These are phyloP conservation scores for Vigna mungo DNA, from an alignment of 306 rosid species.

Conservation along the genomic window DNA sequence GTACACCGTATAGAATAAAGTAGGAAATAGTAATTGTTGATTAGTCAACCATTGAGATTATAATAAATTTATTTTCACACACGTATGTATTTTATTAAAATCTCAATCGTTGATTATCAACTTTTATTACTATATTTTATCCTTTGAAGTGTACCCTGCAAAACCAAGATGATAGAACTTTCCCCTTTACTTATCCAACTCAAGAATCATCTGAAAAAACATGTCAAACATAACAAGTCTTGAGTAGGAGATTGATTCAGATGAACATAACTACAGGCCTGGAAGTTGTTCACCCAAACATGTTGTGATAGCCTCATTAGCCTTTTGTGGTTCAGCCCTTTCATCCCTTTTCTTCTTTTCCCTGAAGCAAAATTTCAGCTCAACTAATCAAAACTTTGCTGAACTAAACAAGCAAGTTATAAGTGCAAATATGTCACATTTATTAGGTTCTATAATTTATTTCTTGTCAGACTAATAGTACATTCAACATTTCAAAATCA, in stretches of 20 bases:
- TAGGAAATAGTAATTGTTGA: background rate
- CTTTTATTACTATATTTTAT: background rate
- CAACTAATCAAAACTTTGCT: conserved; percentile 18
- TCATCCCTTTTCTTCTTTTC: conserved; percentile 92
- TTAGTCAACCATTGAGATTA: background rate
- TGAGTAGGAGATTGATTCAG: conserved; percentile 34
- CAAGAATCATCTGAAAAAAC: conserved; percentile 41
- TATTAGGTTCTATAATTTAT: background rate
- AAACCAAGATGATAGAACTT: conserved; percentile 41
- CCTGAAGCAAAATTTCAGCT: conserved; percentile 59
- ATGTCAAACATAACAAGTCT: conserved; percentile 43
- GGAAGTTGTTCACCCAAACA: conserved; percentile 67
- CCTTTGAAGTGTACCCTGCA: conserved; percentile 2
- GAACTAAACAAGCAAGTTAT: conserved; percentile 23
- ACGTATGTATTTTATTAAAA: background rate
- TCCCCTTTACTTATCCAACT: conserved; percentile 46
- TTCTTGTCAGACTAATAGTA: background rate
- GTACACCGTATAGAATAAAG: background rate
- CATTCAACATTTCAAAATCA: conserved; percentile 4
- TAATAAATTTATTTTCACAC: background rate
- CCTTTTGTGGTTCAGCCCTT: conserved; percentile 69
- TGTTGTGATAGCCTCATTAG: conserved; percentile 75
- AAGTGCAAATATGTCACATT: background rate
- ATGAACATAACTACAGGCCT: conserved; percentile 41
- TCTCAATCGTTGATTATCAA: conserved; percentile 15